phyloP scores from a whole-genome alignment of 306 rosid species.

The Cucumis melo region DNA sequence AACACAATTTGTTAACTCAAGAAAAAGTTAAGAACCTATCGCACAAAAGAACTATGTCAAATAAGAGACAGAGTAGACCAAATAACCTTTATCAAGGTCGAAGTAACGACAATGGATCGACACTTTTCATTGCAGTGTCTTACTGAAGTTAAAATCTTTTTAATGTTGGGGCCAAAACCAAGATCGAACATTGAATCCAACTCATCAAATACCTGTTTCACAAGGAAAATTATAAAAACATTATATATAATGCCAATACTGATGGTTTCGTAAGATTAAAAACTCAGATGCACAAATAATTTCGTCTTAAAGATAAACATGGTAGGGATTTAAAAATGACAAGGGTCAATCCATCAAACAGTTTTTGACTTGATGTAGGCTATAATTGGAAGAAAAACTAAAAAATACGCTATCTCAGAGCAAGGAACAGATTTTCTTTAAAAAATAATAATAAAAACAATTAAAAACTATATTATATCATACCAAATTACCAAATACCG shows the following conservation, averaged over 20 bases:
- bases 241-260: neutral
- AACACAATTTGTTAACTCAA: neutral
- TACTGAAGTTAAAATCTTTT: neutral
- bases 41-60: neutral
- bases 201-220: constrained; percentile 4
- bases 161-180: neutral
- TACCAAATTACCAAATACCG: neutral
- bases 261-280: neutral
- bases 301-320: neutral
- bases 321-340: neutral
- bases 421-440: neutral
- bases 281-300: neutral
- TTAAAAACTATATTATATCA: neutral
- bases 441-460: neutral
- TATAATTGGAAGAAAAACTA: neutral
- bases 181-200: neutral
- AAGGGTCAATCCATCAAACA: neutral
- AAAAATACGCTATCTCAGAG: neutral
- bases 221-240: neutral
- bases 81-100: constrained; percentile 78
- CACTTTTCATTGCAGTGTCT: neutral
- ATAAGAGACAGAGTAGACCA: constrained; percentile 8
- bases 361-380: neutral
- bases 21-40: neutral
- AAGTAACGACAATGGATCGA: constrained; percentile 18